phyloP scores from a whole-genome alignment of 2,329 filamentous ascomycete species.

The Aspergillus luchuensis region DNA sequence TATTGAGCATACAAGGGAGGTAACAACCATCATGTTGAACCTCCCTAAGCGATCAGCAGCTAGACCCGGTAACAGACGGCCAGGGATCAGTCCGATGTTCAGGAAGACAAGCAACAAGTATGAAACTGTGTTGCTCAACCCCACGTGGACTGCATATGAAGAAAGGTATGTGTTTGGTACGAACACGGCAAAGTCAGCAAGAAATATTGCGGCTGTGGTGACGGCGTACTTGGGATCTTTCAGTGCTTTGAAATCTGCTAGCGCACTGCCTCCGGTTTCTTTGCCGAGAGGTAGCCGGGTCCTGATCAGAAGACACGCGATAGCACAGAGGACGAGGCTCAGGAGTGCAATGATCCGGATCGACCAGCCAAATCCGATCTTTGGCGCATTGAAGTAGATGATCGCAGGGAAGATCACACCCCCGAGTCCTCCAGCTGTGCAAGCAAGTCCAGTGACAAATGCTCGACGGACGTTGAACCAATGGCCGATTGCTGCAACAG shows the following conservation, averaged over 20 bases:
- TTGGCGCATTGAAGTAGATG: slow-evolving; percentile 30
- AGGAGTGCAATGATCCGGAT: slow-evolving; percentile 35
- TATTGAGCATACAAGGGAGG: background rate
- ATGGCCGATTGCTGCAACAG: slow-evolving; percentile 35
- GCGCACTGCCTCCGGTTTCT: background rate
- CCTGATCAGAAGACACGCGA: slow-evolving; percentile 8
- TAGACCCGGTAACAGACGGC: slow-evolving; percentile 37
- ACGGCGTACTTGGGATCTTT: slow-evolving; percentile 26
- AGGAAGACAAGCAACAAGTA: slow-evolving; percentile 37
- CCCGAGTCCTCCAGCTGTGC: slow-evolving; percentile 37
- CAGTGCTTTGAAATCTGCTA: slow-evolving; percentile 28
- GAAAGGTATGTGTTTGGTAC: slow-evolving; percentile 40
- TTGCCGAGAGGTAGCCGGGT: slow-evolving; percentile 1
- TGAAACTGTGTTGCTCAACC: slow-evolving; percentile 27
- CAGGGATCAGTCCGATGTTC: slow-evolving; percentile 36
- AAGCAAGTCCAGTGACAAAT: slow-evolving; percentile 38
- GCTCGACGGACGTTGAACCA: slow-evolving; percentile 38
- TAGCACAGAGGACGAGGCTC: slow-evolving; percentile 16
- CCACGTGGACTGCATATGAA: slow-evolving; percentile 32
- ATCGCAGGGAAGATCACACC: slow-evolving; percentile 40
- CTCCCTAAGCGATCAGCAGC: slow-evolving; percentile 38
- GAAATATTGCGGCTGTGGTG: slow-evolving; percentile 35
- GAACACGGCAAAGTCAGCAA: slow-evolving; percentile 41
- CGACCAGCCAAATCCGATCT: slow-evolving; percentile 36
- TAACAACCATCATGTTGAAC: slow-evolving; percentile 35